Conservation (phyloP, 345 rosid species). For the Corchorus capsularis region DNA sequence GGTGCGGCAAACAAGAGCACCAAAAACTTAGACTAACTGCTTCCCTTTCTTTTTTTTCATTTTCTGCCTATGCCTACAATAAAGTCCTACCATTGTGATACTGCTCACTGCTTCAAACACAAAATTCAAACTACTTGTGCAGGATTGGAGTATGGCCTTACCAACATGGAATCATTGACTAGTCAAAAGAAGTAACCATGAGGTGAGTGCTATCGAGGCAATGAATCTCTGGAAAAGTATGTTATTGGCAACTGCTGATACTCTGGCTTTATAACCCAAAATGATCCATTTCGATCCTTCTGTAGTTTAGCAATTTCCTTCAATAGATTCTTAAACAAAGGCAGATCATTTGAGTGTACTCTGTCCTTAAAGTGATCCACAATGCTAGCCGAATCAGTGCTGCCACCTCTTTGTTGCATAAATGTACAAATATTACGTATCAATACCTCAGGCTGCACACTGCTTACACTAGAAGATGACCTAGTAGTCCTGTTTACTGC, state of each 20-base stretch:
- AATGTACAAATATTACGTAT: slow-evolving; percentile 82
- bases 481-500: slow-evolving; percentile 33
- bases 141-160: neutral
- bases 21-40: neutral
- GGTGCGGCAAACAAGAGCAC: neutral
- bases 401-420: slow-evolving; percentile 78
- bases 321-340: slow-evolving; percentile 77
- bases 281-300: slow-evolving; percentile 52
- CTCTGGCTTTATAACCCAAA: slow-evolving; percentile 81
- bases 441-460: slow-evolving; percentile 75
- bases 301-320: slow-evolving; percentile 76
- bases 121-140: neutral
- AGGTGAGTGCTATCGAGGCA: neutral
- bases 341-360: slow-evolving; percentile 55
- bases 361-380: slow-evolving; percentile 71
- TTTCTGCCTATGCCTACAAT: neutral
- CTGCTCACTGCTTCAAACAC: neutral
- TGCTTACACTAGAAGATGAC: slow-evolving; percentile 32
- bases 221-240: neutral
- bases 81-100: neutral
- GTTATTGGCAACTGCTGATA: slow-evolving; percentile 33
- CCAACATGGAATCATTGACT: neutral
- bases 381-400: slow-evolving; percentile 59
- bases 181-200: neutral
- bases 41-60: no score